Percentiles rank a stretch among this genome's conserved stretches.
phyloP scores from a whole-genome alignment of 176 grass and related monocot species.

The Triticum dicoccoides region DNA sequence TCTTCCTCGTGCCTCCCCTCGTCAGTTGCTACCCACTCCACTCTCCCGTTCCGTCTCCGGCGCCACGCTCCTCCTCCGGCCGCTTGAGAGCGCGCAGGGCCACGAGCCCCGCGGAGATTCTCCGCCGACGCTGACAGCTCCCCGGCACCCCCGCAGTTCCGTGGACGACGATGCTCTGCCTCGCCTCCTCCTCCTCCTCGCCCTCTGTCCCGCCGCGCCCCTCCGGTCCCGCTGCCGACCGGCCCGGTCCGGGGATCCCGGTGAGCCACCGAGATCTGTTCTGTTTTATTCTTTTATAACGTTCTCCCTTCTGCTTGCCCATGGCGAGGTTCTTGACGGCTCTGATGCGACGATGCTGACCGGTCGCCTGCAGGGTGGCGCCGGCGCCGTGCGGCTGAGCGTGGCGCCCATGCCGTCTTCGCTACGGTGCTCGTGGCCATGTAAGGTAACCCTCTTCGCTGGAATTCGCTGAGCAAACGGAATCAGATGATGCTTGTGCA shows the following conservation, averaged over 20 bases:
- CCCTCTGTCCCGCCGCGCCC: neutral
- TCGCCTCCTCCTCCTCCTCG: neutral
- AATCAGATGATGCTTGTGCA: neutral
- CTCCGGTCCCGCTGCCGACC: neutral
- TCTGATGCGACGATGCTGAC: no score
- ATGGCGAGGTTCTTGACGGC: no score
- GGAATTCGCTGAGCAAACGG: neutral
- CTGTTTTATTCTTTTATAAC: neutral
- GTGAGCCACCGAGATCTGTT: neutral
- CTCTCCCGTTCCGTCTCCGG: neutral
- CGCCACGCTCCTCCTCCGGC: neutral
- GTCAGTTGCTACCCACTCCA: neutral
- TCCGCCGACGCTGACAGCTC: neutral
- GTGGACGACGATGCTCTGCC: conserved; percentile 33
- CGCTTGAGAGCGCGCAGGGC: conserved; percentile 24
- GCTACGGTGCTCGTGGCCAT: neutral
- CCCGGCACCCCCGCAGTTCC: neutral
- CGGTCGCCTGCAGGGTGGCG: conserved; percentile 10
- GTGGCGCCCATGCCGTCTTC: neutral
- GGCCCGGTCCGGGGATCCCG: neutral
- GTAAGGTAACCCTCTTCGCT: conserved; percentile 17
- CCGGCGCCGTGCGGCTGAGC: conserved; percentile 7
- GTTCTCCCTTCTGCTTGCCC: no score
- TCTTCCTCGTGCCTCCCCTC: neutral
- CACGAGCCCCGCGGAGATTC: neutral